These are phyloP conservation scores for Ascocoryne sarcoides DNA, from an alignment of 2,329 filamentous ascomycete genomes.

Conservation along the genomic window DNA sequence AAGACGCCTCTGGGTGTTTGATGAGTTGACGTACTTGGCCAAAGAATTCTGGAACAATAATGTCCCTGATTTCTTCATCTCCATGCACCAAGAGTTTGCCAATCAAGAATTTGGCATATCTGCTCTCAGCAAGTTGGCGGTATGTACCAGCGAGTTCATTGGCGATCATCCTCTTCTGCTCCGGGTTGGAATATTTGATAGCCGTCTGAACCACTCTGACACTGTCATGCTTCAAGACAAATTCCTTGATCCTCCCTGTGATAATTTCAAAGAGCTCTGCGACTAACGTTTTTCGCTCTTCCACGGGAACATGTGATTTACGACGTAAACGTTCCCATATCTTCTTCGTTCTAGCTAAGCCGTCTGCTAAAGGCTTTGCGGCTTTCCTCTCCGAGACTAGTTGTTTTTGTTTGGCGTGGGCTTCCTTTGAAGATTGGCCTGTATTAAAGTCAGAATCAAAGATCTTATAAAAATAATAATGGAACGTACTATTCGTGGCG, in stretches of 20 bases:
- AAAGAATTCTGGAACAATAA: constrained; percentile 92
- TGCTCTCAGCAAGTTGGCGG: constrained; percentile 78
- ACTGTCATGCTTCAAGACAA: constrained; percentile 96
- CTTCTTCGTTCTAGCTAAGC: constrained; percentile 84
- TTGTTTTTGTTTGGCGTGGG: constrained; percentile 87
- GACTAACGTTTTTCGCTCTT: constrained; percentile 80
- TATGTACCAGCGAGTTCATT: constrained; percentile 80
- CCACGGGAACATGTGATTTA: constrained; percentile 86
- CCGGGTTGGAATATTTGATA: constrained; percentile 84
- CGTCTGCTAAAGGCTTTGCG: constrained; percentile 85
- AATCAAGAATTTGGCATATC: constrained; percentile 95
- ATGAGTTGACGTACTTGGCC: constrained; percentile 87
- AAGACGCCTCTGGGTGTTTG: constrained; percentile 91
- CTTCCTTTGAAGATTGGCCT: constrained; percentile 68
- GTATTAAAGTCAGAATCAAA: constrained; percentile 7
- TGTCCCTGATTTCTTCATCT: constrained; percentile 74
- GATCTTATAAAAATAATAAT: background rate
- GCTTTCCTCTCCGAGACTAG: constrained; percentile 82
- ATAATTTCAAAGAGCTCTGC: constrained; percentile 87
- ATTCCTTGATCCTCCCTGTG: constrained; percentile 84
- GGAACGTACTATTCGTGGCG: constrained; percentile 19
- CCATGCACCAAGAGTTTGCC: constrained; percentile 93
- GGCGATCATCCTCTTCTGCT: constrained; percentile 80
- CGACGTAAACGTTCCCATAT: constrained; percentile 89
- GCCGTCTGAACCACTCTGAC: constrained; percentile 96